Evolutionary conservation across 2,329 filamentous ascomycete species (phyloP), one percentile per base, ranked within the genome.

Genomic region (Blastomyces gilchristii): DNA sequence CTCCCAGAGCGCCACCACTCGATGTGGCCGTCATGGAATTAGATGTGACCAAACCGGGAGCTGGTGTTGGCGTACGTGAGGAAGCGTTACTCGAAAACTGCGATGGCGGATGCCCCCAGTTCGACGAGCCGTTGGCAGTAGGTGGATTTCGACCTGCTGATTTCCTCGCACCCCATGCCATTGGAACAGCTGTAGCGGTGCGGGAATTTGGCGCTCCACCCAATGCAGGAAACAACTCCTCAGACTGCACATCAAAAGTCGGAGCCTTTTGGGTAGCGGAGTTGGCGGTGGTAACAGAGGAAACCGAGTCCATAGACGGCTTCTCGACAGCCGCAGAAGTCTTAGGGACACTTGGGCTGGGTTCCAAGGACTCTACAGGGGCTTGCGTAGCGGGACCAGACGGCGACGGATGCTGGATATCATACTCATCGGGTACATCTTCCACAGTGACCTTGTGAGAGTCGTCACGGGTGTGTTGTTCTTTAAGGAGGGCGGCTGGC

Each of bases 161-260:
- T 62, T 76, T 81, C 67, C 87, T 89, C 45, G 83, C 84, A 66
- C 88, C 88, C 91, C 93, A 97, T 68, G 89, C 86, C 56, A 87
- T 85, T 57, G 87, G 82, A 64, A 85, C 82, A 68, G 85, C 83
- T 63, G 85, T 81, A 66, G 83, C 76, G 22, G 78, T 76, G 67
- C 78, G 77, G 43, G 85, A 80, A 76, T 91, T 92, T 61, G 85
- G 80, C 7, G 77, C 83, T 66, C 84, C 82, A 62, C 92, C 93
- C 57, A 99, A 84, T 69, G 92, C 87, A n/a, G 94, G 94, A 82
- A 99, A 99, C 64, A 90, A 81, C 76, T 97, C 92, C 72, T 95
- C 89, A 22, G 90, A 96, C 71, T 90, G 84, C 25, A 90, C 92
- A 75, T 97, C 90, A 65, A 97, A 79, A 61, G 81, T 73, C 1